These are phyloP conservation scores for grape (Vitis vinifera) DNA, from an alignment of 164 flowering plant species.

Conservation along the genomic window ASM3070453v1 NC_081810.1:1125501-1126000, in stretches of 20 bases:
- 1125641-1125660: constrained; percentile 67
- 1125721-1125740: constrained; percentile 37
- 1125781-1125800: constrained; percentile 55
- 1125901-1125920: constrained; percentile 45
- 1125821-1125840: constrained; percentile 45
- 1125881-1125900: constrained; percentile 71
- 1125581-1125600: constrained; percentile 37
- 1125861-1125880: constrained; percentile 58
- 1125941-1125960: too few relatives aligned
- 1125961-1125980: not conserved
- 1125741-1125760: constrained; percentile 47
- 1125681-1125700: constrained; percentile 57
- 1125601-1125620: constrained; percentile 44
- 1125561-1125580: constrained; percentile 8
- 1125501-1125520: constrained; percentile 73
- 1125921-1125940: not conserved
- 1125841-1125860: constrained; percentile 64
- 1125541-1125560: constrained; percentile 40
- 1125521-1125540: constrained; percentile 57
- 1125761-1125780: constrained; percentile 45
- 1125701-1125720: constrained; percentile 70
- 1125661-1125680: constrained; percentile 62
- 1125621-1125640: constrained; percentile 63
- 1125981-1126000: not conserved
- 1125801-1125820: constrained; percentile 40